phyloP scores from a whole-genome alignment of 2,329 filamentous ascomycete genomes.

The Beauveria bassiana region DNA sequence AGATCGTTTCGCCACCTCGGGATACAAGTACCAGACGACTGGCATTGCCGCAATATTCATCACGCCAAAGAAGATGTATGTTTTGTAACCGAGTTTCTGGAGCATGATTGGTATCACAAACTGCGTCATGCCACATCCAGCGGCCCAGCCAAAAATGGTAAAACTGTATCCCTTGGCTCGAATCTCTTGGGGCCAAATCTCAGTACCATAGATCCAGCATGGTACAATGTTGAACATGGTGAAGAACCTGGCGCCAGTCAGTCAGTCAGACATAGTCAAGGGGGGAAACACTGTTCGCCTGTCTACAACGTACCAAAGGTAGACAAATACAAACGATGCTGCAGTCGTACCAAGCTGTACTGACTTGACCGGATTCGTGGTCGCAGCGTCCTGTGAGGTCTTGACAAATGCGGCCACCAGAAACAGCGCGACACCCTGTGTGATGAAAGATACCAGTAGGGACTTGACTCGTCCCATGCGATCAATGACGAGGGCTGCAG shows the following conservation, averaged over 20 bases:
- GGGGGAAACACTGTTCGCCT: too few relatives aligned
- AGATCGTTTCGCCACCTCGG: constrained; percentile 36
- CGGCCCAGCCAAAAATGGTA: constrained; percentile 51
- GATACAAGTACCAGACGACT: constrained; percentile 37
- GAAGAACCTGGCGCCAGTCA: constrained; percentile 18
- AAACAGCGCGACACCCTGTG: constrained; percentile 22
- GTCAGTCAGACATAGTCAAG: background rate
- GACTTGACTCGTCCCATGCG: constrained; percentile 33
- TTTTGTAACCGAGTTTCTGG: constrained; percentile 34
- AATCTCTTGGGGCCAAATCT: constrained; percentile 49
- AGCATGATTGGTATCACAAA: constrained; percentile 48
- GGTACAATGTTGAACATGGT: constrained; percentile 28
- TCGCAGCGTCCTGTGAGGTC: constrained; percentile 15
- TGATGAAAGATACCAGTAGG: constrained; percentile 23
- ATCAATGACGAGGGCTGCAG: constrained; percentile 43
- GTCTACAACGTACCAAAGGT: constrained; percentile 16
- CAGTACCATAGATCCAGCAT: constrained; percentile 33
- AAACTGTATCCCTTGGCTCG: constrained; percentile 53
- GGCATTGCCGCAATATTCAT: constrained; percentile 44
- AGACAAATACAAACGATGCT: constrained; percentile 19
- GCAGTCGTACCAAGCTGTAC: constrained; percentile 16
- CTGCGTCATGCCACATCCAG: constrained; percentile 46
- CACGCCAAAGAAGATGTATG: constrained; percentile 44
- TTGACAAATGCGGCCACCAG: constrained; percentile 26
- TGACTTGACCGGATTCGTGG: constrained; percentile 12